Base-by-base conservation (phyloP, 352 stramenopile species). In the Globisporangium orthogonon region DNA sequence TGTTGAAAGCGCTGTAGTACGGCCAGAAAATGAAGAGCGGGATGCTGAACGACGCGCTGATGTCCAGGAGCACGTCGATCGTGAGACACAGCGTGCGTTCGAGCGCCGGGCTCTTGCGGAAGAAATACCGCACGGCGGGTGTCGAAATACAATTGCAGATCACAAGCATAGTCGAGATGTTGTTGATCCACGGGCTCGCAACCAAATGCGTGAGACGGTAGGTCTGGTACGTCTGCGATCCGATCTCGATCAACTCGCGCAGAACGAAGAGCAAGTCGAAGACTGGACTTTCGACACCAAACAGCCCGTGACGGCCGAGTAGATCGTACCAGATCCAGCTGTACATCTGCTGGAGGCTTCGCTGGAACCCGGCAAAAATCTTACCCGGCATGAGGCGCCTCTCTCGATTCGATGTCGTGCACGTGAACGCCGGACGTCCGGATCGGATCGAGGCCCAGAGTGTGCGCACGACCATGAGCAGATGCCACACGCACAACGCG, bases 21-120 rank as follows among this genome's bases (percentile, higher is more conserved):
- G 47, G 47, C 55, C 46, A 55, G 23, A 61, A 55, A n/a, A 61
- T 55, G 17, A 48, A 18, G 10, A 61, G 30, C 40, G 55, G 47
- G 31, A 76, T 60, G 18, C 63, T 44, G 33, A 73, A 56, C 1
- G 50, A 56, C 17, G 58, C 57, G 31, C 33, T 50, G 14, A 59
- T 39, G 40, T 73, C 53, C 7, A 76, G 56, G 2, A 69, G 7
- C 10, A 68, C 52, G 29, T 73, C 66, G 7, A 71, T 44, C 10
- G 40, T 11, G 28, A 75, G 53, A n/a, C 65, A 70, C 2, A 60
- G 7, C 1, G 67, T 28, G 1, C 67, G 61, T 31, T 70, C 65
- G 6, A 58, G 13, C 18, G 62, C 63, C 5, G 55, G 55, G 10
- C 35, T 55, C 2, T 29, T n/a, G 55, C 23, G 23, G 13, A 28